Evolutionary conservation across 768 basidiomycete species (phyloP).

Genomic region (Chalciporus sphaerocephalus): DNA sequence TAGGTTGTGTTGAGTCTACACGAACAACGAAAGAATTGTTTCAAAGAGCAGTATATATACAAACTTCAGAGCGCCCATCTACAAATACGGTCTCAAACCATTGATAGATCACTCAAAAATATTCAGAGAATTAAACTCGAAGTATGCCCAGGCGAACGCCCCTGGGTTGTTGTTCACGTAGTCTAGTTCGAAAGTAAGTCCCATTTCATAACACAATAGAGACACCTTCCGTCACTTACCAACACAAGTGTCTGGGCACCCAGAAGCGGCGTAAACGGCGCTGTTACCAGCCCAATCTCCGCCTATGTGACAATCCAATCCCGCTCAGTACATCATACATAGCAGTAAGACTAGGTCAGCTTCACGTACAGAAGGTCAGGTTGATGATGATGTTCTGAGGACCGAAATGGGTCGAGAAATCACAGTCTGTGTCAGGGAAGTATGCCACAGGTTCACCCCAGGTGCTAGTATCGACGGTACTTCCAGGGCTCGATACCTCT

Average conservation of each 20-base stretch:
- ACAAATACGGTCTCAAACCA: no score
- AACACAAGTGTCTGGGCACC: constrained; percentile 16
- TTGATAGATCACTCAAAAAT: neutral
- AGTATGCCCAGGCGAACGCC: constrained; percentile 7
- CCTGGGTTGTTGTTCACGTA: constrained; percentile 39
- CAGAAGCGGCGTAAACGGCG: constrained; percentile 13
- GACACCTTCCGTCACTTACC: constrained; percentile 5
- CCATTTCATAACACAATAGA: constrained; percentile 10
- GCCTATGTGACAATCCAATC: constrained; percentile 11
- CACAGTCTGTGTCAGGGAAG: constrained; percentile 11
- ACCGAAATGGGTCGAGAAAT: constrained; percentile 15
- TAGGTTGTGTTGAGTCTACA: no score
- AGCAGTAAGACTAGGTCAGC: neutral
- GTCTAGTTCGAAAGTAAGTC: constrained; percentile 43
- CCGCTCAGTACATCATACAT: neutral
- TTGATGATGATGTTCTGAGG: constrained; percentile 21
- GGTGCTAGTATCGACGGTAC: constrained; percentile 15
- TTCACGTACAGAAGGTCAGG: constrained; percentile 18
- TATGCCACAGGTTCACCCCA: constrained; percentile 23
- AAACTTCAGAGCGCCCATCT: no score
- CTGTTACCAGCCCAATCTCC: constrained; percentile 30
- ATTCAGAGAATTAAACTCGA: constrained; percentile 4
- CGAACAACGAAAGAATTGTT: no score
- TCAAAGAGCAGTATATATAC: no score
- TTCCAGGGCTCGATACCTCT: constrained; percentile 25